Conservation (phyloP, 1,284 basidiomycete species). For the Bjerkandera adusta region DNA sequence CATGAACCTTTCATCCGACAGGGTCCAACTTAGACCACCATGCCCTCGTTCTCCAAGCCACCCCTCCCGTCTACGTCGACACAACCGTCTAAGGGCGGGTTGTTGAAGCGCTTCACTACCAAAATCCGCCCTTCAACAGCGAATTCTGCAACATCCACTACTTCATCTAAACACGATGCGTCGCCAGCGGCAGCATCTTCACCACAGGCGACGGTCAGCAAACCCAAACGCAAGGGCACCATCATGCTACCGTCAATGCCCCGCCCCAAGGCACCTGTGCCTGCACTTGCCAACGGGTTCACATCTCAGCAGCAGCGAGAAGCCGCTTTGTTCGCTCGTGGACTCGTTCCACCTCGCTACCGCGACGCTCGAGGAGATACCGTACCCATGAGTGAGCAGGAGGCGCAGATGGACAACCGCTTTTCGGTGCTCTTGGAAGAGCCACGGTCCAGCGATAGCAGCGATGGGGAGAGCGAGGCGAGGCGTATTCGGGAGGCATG, state of each 20-base stretch:
- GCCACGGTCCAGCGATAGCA: slow-evolving; percentile 4
- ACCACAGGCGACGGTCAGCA: neutral
- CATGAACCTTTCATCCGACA: too few relatives aligned
- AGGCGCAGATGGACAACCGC: slow-evolving; percentile 29
- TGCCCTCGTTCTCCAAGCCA: neutral
- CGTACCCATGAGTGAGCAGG: slow-evolving; percentile 30
- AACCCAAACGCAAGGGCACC: slow-evolving; percentile 6
- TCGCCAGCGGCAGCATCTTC: neutral
- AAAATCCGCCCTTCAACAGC: slow-evolving; percentile 9
- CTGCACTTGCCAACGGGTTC: slow-evolving; percentile 23
- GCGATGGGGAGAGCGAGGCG: slow-evolving; percentile 24
- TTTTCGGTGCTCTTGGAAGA: slow-evolving; percentile 22
- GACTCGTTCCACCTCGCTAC: slow-evolving; percentile 23
- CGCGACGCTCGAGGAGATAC: slow-evolving; percentile 6
- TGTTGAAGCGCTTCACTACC: slow-evolving; percentile 12
- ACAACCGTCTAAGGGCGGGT: neutral
- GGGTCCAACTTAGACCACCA: too few relatives aligned
- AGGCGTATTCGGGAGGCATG: slow-evolving; percentile 30
- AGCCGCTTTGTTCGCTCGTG: slow-evolving; percentile 30
- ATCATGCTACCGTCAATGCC: slow-evolving; percentile 14
- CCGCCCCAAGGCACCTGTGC: slow-evolving; percentile 15
- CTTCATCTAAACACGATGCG: too few relatives aligned
- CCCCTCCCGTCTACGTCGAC: neutral
- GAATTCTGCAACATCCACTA: neutral
- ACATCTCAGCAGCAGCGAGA: slow-evolving; percentile 27